Conservation (phyloP, 1,139 yeast genomes). For the Kurtzmaniella quercitrusa region DNA sequence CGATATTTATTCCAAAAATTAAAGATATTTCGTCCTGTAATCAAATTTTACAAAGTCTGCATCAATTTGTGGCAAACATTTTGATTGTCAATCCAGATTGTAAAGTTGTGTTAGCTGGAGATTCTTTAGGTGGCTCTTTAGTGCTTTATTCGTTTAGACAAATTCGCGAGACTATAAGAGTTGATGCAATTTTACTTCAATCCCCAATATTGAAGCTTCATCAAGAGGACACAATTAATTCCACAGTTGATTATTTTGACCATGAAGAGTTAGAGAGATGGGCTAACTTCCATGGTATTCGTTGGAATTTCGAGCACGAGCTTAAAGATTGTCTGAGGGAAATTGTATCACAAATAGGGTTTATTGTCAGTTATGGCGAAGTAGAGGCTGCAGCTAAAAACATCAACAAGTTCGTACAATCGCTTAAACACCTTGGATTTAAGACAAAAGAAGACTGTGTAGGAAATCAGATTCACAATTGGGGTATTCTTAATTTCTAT, state of each 20-base stretch:
- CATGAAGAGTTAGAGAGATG: slow-evolving; percentile 3
- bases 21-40: slow-evolving; percentile 6
- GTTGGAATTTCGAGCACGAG: neutral
- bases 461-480: slow-evolving; percentile 22
- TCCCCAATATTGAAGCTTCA: slow-evolving; percentile 11
- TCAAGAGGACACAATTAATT: neutral
- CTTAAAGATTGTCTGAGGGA: slow-evolving; percentile 1
- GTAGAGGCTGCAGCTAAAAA: slow-evolving; percentile 19
- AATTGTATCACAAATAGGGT: slow-evolving; percentile 8
- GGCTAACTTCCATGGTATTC: neutral
- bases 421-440: slow-evolving; percentile 14
- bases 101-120: slow-evolving; percentile 12
- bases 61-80: slow-evolving; percentile 6
- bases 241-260: slow-evolving; percentile 6
- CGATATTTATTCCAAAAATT: slow-evolving; percentile 10
- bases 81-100: slow-evolving; percentile 1
- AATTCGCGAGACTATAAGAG: neutral
- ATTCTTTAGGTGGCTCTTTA: slow-evolving; percentile 13
- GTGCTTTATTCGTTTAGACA: slow-evolving; percentile 2
- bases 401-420: slow-evolving; percentile 23
- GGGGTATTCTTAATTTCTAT: slow-evolving; percentile 27
- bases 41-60: slow-evolving; percentile 1
- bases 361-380: slow-evolving; percentile 12
- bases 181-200: slow-evolving; percentile 4
- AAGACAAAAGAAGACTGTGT: slow-evolving; percentile 20